Evolutionary conservation across 148 eudicot species (phyloP).

Genomic region (Camellia japonica): DNA sequence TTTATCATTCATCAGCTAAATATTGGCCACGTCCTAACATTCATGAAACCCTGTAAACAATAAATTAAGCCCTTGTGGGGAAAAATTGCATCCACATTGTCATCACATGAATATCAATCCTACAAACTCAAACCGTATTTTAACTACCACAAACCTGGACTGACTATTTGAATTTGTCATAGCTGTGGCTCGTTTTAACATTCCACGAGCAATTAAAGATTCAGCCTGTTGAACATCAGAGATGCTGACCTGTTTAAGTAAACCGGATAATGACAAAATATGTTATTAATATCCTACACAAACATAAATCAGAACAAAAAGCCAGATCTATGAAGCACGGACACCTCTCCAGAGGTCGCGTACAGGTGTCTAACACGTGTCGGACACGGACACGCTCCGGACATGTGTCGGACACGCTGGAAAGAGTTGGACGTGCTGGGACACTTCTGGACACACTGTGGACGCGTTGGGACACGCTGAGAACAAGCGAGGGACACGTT

Average conservation of each 20-base stretch:
- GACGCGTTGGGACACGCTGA: too few relatives aligned
- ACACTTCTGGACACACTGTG: too few relatives aligned
- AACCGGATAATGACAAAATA: conserved; percentile 3
- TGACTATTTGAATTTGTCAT: conserved; percentile 74
- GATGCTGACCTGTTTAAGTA: conserved; percentile 42
- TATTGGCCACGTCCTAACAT: neutral
- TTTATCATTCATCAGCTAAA: neutral
- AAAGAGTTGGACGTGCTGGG: too few relatives aligned
- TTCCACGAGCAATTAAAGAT: conserved; percentile 58
- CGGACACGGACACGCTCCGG: too few relatives aligned
- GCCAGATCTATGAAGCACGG: neutral
- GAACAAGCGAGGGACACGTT: too few relatives aligned
- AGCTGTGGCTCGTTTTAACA: conserved; percentile 75
- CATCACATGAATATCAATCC: neutral
- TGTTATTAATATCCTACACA: neutral
- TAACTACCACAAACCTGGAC: conserved; percentile 60
- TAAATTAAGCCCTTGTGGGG: neutral
- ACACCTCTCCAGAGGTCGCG: too few relatives aligned
- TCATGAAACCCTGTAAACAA: neutral
- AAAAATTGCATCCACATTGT: neutral
- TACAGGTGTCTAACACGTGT: too few relatives aligned
- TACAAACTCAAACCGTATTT: neutral
- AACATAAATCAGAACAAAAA: neutral
- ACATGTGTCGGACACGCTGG: too few relatives aligned
- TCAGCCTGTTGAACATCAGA: conserved; percentile 70